phyloP scores from a whole-genome alignment of 345 rosid species.

The Hypericum androsaemum region DNA sequence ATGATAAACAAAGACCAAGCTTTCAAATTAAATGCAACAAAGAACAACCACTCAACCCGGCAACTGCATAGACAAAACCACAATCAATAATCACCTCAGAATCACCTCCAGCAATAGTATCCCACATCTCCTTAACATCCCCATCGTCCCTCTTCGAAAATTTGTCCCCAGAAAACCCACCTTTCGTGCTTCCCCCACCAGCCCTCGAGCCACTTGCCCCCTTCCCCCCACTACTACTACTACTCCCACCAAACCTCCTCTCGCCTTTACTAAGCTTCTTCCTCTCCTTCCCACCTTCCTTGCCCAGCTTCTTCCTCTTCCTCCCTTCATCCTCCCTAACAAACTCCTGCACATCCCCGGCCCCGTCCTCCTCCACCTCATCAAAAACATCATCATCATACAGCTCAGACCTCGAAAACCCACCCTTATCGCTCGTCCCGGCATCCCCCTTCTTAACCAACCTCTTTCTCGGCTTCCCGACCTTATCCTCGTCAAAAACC shows the following conservation, averaged over 20 bases:
- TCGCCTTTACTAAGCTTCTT: constrained; percentile 33
- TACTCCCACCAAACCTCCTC: constrained; percentile 26
- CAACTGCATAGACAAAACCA: background rate
- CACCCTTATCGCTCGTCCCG: constrained; percentile 17
- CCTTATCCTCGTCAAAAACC: constrained; percentile 52
- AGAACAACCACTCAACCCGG: constrained; percentile 7
- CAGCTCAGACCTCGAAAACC: constrained; percentile 32
- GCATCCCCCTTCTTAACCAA: constrained; percentile 60
- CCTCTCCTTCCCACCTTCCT: constrained; percentile 43
- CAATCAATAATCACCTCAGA: constrained; percentile 48
- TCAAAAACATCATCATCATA: constrained; percentile 17
- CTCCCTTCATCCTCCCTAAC: constrained; percentile 29
- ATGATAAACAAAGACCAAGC: background rate
- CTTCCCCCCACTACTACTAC: constrained; percentile 28
- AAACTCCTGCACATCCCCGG: constrained; percentile 31
- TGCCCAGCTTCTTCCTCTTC: constrained; percentile 48
- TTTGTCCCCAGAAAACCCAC: constrained; percentile 11
- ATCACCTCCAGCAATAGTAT: constrained; percentile 70
- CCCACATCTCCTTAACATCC: constrained; percentile 92
- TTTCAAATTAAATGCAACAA: background rate
- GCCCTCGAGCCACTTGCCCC: constrained; percentile 24
- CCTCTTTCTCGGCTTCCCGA: constrained; percentile 66
- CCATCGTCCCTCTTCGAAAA: constrained; percentile 44
- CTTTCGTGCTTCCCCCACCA: constrained; percentile 19
- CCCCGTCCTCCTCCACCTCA: constrained; percentile 37